A percentile compares a stretch with the other conserved stretches of the same genome.
Evolutionary conservation across 1,139 yeast species (phyloP).

Genomic region (Petasospora fabianii): DNA sequence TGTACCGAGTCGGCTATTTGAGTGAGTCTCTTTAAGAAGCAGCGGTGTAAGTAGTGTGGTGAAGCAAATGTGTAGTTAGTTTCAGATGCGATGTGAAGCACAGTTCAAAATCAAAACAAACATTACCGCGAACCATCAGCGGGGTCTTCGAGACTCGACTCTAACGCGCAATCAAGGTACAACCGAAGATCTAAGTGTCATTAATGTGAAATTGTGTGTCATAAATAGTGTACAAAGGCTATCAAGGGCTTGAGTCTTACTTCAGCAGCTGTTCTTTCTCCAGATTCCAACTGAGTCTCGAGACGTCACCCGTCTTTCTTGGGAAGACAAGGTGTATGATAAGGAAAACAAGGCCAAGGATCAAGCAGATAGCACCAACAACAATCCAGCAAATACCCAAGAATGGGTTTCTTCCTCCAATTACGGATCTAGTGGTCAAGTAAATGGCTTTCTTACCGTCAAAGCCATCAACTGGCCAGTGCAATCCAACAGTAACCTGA

Average conservation of each 20-base stretch:
- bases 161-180: no score
- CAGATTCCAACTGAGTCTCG: constrained; percentile 26
- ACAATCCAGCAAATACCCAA: constrained; percentile 88
- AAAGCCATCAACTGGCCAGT: constrained; percentile 83
- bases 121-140: neutral
- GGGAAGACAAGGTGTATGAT: constrained; percentile 23
- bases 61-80: no score
- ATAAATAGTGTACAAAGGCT: neutral
- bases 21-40: no score
- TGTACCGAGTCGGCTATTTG: no score
- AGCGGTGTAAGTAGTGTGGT: no score
- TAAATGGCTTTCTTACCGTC: constrained; percentile 81
- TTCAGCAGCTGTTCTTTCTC: constrained; percentile 11
- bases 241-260: neutral
- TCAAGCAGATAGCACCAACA: constrained; percentile 76
- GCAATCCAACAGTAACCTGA: constrained; percentile 68
- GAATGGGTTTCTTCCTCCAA: constrained; percentile 88
- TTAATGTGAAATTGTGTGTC: no score
- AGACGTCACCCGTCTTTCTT: constrained; percentile 27
- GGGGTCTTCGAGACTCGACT: no score
- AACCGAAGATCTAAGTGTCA: no score
- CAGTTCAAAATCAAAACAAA: constrained; percentile 4
- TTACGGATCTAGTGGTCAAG: constrained; percentile 76
- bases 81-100: no score
- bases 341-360: constrained; percentile 22